Evolutionary conservation across 2,329 filamentous ascomycete genomes (phyloP), one percentile per base, ranked within the genome.

Genomic region (Torrubiellomyces zombiae): DNA sequence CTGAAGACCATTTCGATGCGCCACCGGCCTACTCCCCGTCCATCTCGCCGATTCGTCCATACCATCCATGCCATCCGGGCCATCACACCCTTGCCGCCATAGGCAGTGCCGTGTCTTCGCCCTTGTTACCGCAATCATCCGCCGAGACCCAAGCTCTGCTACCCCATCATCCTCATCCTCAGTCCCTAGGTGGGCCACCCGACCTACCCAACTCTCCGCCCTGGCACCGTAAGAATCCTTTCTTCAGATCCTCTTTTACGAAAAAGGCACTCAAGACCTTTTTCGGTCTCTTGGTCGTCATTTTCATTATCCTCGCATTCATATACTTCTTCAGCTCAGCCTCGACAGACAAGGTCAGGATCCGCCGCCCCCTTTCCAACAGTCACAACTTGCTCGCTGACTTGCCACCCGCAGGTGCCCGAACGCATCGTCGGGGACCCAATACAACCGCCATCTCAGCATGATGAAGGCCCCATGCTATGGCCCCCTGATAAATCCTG

Each of bases 11-110:
- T 14, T 30, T 35, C 20, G 56, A 60, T 28, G 58, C 60, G 5
- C 61, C 61, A 7, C 61, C 61, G 6, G 61, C 61, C 7, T 66
- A 65, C 38, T 58, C 56, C 3, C 58, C 59, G 6, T 56, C 50
- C 9, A 44, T 38, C 10, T 45, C 48, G n/a, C n/a, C n/a, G n/a
- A n/a, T n/a, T n/a, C n/a, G n/a, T n/a, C n/a, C n/a, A n/a, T n/a
- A n/a, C n/a, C n/a, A n/a, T n/a, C n/a, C n/a, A n/a, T n/a, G n/a
- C n/a, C n/a, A n/a, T 7, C 27, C 23, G 3, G 52, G 48, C 31
- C 62, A 65, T 37, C 55, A 47, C 30, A 63, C 60, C 6, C 60
- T 64, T 37, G 30, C 39, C 2, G n/a, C n/a, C n/a, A n/a, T n/a
- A n/a, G n/a, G n/a, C n/a, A n/a, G n/a, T n/a, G n/a, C n/a, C n/a